Evolutionary conservation across 768 basidiomycete species (phyloP).

Genomic region (Boletus eberwhitei): DNA sequence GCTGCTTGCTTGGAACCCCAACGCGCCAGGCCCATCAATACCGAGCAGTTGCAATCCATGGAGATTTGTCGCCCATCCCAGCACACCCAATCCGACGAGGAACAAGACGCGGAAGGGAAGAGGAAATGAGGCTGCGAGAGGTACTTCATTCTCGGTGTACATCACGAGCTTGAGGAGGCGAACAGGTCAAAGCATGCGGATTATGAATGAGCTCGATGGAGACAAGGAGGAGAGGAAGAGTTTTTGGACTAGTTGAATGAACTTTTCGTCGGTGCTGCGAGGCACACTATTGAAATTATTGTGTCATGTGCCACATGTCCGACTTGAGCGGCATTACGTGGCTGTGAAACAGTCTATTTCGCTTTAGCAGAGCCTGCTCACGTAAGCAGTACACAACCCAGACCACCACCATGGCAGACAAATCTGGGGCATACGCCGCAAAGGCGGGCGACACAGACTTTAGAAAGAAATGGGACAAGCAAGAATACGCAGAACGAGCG

Average conservation of each 20-base stretch:
- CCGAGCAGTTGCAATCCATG: constrained; percentile 75
- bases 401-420: constrained; percentile 27
- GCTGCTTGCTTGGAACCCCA: constrained; percentile 50
- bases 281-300: not conserved
- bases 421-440: constrained; percentile 34
- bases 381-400: not conserved
- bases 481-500: constrained; percentile 83
- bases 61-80: constrained; percentile 92
- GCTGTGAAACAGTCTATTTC: no score
- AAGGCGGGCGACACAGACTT: constrained; percentile 66
- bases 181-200: constrained; percentile 6
- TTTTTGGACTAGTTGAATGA: not conserved
- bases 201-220: not conserved
- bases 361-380: not conserved
- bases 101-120: constrained; percentile 89
- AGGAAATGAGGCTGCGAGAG: constrained; percentile 64
- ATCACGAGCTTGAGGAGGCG: constrained; percentile 19
- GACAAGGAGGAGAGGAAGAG: not conserved
- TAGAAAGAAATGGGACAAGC: constrained; percentile 92
- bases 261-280: not conserved
- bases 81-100: constrained; percentile 72
- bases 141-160: constrained; percentile 39
- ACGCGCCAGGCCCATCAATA: constrained; percentile 66
- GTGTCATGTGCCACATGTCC: no score
- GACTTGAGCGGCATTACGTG: not conserved